These are phyloP conservation scores for Xylaria longipes DNA, from an alignment of 495 filamentous ascomycete species.

Conservation along the genomic window DNA sequence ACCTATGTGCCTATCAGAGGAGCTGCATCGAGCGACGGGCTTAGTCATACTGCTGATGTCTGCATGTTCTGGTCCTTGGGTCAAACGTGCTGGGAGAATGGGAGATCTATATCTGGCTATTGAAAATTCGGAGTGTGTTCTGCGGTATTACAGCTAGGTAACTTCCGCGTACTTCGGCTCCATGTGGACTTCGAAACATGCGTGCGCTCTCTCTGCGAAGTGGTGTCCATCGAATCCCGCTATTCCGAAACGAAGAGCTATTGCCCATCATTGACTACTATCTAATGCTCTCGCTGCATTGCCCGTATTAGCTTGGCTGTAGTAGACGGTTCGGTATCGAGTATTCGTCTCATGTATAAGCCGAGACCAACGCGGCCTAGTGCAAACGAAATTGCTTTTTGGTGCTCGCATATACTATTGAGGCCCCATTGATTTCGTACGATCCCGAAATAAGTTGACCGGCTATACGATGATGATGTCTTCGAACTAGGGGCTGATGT, in stretches of 20 bases:
- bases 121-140: background rate
- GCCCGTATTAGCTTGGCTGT: background rate
- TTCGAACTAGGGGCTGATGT: background rate
- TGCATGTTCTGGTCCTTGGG: background rate
- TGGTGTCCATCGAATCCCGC: too few relatives aligned
- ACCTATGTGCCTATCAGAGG: background rate
- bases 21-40: background rate
- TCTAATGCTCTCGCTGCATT: background rate
- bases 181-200: background rate
- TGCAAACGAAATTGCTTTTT: background rate
- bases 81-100: background rate
- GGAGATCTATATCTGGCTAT: background rate
- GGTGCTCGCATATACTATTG: background rate
- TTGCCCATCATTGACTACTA: background rate
- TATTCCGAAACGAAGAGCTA: background rate
- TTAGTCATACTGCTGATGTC: constrained; percentile 1
- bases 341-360: background rate
- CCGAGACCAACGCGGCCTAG: background rate
- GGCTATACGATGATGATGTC: background rate
- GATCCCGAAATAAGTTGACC: background rate
- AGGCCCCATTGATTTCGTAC: background rate
- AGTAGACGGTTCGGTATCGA: background rate
- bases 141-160: background rate
- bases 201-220: background rate
- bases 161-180: background rate